A percentile compares a stretch with the other conserved stretches of the same genome.
phyloP scores from a whole-genome alignment of 768 basidiomycete genomes.

The Psilocybe sp. region DNA sequence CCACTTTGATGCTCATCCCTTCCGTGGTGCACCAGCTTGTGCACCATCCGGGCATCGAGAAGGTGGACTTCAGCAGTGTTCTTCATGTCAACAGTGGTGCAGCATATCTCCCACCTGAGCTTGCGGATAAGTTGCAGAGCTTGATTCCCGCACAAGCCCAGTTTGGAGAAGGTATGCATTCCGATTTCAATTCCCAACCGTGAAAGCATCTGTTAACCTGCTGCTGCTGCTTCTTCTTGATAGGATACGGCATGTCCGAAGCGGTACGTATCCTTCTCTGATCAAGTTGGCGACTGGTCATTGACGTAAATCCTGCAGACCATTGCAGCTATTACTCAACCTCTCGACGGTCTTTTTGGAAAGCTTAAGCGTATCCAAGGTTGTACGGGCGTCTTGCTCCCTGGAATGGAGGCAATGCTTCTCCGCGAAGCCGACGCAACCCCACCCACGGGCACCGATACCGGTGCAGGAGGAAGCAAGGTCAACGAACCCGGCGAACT shows the following conservation, averaged over 20 bases:
- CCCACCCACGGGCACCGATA: conserved; percentile 6
- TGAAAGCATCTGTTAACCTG: not conserved
- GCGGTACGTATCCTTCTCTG: conserved; percentile 35
- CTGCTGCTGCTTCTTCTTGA: not conserved
- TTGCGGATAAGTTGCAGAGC: conserved; percentile 39
- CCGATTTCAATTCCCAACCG: too few species aligned
- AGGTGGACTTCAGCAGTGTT: conserved; percentile 54
- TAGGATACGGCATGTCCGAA: conserved; percentile 77
- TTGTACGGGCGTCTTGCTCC: conserved; percentile 55
- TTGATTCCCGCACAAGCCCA: conserved; percentile 31
- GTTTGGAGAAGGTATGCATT: conserved; percentile 43
- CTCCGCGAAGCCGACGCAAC: conserved; percentile 51
- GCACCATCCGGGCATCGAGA: conserved; percentile 46
- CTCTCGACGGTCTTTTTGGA: conserved; percentile 44
- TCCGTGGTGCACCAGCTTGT: conserved; percentile 66
- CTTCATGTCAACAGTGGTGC: conserved; percentile 48
- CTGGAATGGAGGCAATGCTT: conserved; percentile 64
- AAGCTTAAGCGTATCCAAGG: conserved; percentile 36
- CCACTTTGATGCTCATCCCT: conserved; percentile 51
- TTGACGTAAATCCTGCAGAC: conserved; percentile 38
- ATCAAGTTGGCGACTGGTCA: not conserved
- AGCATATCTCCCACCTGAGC: conserved; percentile 61
- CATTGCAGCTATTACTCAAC: conserved; percentile 43
- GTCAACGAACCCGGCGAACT: conserved; percentile 66
- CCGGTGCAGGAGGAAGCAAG: conserved; percentile 34